Evolutionary conservation across 495 filamentous ascomycete species (phyloP).

Genomic region (Podospora sp.): DNA sequence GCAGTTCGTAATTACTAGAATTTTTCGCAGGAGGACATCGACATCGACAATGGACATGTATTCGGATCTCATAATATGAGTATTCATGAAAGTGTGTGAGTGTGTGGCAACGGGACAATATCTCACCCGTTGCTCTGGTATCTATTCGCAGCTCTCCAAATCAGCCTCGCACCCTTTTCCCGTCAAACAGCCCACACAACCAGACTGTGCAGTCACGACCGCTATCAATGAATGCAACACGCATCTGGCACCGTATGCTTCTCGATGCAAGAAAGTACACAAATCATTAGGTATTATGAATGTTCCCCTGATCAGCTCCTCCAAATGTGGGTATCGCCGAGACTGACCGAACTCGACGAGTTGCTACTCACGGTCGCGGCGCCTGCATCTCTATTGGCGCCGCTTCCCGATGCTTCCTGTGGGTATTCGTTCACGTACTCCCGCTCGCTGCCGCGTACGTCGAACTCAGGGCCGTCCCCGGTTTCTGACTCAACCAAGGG

Average conservation of each 20-base stretch:
- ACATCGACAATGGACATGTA: too few species aligned
- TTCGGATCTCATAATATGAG: neutral
- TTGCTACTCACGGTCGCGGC: slow-evolving; percentile 21
- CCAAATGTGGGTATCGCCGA: slow-evolving; percentile 61
- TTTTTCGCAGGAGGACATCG: too few species aligned
- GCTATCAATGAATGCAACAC: neutral
- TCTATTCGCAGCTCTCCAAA: neutral
- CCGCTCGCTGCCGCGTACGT: slow-evolving; percentile 12
- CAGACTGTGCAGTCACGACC: neutral
- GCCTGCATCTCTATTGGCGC: neutral
- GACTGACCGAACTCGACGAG: slow-evolving; percentile 50
- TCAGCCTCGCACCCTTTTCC: neutral
- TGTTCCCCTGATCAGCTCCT: slow-evolving; percentile 17
- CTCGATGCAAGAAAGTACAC: neutral
- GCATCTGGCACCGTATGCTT: neutral
- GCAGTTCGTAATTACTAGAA: too few species aligned
- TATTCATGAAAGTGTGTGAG: neutral
- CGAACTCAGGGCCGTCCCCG: slow-evolving; percentile 15
- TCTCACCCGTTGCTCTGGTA: neutral
- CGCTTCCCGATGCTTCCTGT: neutral
- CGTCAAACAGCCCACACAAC: neutral
- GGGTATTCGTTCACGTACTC: slow-evolving; percentile 12
- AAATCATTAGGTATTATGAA: neutral
- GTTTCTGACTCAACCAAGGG: slow-evolving; percentile 25
- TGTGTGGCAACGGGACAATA: neutral